Conservation (phyloP, 2,329 filamentous ascomycete species). For the Thelonectria olida region DNA sequence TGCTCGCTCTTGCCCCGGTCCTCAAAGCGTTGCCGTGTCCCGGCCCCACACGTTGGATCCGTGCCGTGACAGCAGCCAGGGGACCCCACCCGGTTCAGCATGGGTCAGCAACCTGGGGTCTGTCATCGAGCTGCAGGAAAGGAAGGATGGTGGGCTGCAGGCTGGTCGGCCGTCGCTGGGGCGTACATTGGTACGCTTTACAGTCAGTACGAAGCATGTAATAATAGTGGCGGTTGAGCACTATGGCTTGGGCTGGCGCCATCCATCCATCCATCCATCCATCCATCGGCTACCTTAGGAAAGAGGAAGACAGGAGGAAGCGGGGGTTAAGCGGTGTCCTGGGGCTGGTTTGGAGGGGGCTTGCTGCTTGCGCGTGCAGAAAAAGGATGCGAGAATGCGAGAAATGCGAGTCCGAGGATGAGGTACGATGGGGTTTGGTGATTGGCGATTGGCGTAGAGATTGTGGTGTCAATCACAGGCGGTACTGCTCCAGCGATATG, state of each 20-base stretch:
- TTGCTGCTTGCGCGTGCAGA: neutral
- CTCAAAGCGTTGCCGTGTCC: slow-evolving; percentile 12
- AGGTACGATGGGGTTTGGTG: neutral
- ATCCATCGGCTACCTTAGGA: too few relatives aligned
- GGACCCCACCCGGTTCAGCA: slow-evolving; percentile 10
- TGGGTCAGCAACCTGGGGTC: neutral
- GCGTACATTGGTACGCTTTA: too few relatives aligned
- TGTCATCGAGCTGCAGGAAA: neutral
- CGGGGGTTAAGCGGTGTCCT: neutral
- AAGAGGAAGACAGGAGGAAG: neutral
- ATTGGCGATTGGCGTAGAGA: too few relatives aligned
- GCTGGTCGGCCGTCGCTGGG: too few relatives aligned
- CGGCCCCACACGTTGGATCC: slow-evolving; percentile 17
- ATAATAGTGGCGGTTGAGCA: neutral
- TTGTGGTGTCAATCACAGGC: too few relatives aligned
- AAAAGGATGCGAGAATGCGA: slow-evolving; percentile 1
- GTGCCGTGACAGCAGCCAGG: slow-evolving; percentile 14
- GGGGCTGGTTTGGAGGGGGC: neutral
- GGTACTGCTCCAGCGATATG: neutral
- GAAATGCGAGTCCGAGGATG: slow-evolving; percentile 20
- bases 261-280: neutral
- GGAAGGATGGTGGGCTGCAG: neutral
- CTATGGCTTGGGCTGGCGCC: neutral
- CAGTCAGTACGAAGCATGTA: neutral
- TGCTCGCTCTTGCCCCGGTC: neutral